These are phyloP conservation scores for Protomyces gravidus DNA, from an alignment of 1,139 yeast species.

Conservation along the genomic window DNA sequence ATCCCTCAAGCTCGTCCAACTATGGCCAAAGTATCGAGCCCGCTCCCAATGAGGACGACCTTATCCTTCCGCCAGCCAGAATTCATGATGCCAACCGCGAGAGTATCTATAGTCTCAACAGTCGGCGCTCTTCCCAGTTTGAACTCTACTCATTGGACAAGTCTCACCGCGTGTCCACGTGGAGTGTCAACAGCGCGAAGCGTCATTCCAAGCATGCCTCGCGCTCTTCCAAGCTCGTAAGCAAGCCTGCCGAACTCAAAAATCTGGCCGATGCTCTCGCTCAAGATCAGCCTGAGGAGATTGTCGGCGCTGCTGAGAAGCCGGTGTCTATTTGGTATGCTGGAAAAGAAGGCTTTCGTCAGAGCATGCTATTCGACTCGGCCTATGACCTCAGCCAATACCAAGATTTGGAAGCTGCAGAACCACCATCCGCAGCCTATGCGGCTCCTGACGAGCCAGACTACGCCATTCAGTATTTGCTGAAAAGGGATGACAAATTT, in stretches of 20 bases:
- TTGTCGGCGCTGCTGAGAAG: background rate
- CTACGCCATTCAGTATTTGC: background rate
- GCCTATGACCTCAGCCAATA: background rate
- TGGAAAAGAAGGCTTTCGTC: slow-evolving; percentile 1
- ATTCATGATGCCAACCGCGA: background rate
- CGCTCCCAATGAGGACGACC: background rate
- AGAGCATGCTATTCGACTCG: background rate
- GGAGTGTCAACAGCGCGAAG: background rate
- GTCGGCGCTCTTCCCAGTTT: background rate
- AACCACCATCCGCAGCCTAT: background rate
- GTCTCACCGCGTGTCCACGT: background rate
- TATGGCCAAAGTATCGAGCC: background rate
- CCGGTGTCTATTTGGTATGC: slow-evolving; percentile 1
- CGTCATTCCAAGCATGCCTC: background rate
- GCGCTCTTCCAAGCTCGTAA: background rate
- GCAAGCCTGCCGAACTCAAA: slow-evolving; percentile 1
- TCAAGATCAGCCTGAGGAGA: background rate
- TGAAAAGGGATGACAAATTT: background rate
- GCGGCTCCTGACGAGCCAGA: background rate
- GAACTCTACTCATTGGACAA: background rate
- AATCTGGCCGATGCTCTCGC: background rate
- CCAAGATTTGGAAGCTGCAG: background rate
- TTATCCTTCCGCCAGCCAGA: background rate
- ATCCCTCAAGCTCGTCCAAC: background rate
- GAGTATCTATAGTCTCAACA: background rate